A percentile compares a stretch with the other conserved stretches of the same genome.
Evolutionary conservation across 495 filamentous ascomycete species (phyloP).

Genomic region (Bombardia bombarda): DNA sequence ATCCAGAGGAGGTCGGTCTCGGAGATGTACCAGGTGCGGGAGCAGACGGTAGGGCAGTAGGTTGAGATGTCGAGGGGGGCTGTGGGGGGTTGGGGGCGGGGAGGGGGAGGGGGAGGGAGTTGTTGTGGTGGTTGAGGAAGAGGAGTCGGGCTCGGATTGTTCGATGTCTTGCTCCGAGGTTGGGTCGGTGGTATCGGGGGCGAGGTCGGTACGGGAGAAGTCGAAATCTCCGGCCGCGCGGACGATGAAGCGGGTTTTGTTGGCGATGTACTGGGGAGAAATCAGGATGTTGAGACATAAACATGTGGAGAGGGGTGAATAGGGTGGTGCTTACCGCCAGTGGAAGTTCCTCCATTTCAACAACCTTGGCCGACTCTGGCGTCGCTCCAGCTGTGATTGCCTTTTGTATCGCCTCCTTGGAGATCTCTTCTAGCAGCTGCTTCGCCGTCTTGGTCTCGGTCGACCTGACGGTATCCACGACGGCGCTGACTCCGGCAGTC

Average conservation of each 20-base stretch:
- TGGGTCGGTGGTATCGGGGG: slow-evolving; percentile 11
- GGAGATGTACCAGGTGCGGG: slow-evolving; percentile 47
- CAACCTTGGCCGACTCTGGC: slow-evolving; percentile 14
- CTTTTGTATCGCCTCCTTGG: slow-evolving; percentile 18
- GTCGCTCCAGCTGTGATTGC: slow-evolving; percentile 37
- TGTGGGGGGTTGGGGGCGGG: not conserved
- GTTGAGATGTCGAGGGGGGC: slow-evolving; percentile 37
- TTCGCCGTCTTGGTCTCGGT: slow-evolving; percentile 18
- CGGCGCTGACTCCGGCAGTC: slow-evolving; percentile 43
- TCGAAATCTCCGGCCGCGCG: slow-evolving; percentile 45
- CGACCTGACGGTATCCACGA: slow-evolving; percentile 30
- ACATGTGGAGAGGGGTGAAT: not conserved
- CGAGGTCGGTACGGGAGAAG: slow-evolving; percentile 26
- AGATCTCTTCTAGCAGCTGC: slow-evolving; percentile 24
- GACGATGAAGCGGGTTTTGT: slow-evolving; percentile 43
- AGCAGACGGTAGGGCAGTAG: slow-evolving; percentile 42
- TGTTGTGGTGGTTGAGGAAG: no score
- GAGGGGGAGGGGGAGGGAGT: no score
- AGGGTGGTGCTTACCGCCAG: slow-evolving; percentile 11
- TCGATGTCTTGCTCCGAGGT: not conserved
- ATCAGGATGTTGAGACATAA: not conserved
- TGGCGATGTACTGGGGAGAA: slow-evolving; percentile 35
- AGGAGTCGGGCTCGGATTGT: no score
- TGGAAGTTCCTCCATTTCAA: slow-evolving; percentile 17
- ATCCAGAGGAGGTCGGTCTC: slow-evolving; percentile 52